Percentiles rank a stretch among this genome's conserved stretches.
Conservation (phyloP, 495 filamentous ascomycete species). For the Cercophora samala region DNA sequence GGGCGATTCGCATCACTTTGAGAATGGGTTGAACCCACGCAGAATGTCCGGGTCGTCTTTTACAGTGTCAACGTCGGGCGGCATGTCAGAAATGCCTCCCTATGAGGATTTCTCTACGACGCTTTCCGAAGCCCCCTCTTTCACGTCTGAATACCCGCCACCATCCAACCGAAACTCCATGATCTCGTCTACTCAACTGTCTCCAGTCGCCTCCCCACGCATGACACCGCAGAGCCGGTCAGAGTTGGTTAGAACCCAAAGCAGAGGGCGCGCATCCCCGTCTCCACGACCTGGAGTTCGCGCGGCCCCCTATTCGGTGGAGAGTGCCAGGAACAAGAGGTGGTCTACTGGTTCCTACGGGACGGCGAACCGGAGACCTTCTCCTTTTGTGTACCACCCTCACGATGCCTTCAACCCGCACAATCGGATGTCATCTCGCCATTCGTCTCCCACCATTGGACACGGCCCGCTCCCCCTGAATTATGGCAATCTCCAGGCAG, state of each 20-base stretch:
- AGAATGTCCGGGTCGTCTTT: slow-evolving; percentile 59
- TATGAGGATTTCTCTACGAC: slow-evolving; percentile 59
- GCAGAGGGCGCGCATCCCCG: slow-evolving; percentile 61
- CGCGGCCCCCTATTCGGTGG: slow-evolving; percentile 61
- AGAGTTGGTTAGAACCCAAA: slow-evolving; percentile 56
- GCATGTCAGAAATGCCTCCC: slow-evolving; percentile 55
- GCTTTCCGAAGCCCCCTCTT: slow-evolving; percentile 54
- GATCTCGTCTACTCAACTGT: slow-evolving; percentile 57
- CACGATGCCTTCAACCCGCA: slow-evolving; percentile 49
- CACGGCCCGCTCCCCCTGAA: slow-evolving; percentile 52
- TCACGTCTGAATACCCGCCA: slow-evolving; percentile 55
- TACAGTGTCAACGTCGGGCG: slow-evolving; percentile 55
- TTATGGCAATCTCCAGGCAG: slow-evolving; percentile 51
- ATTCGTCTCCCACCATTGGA: slow-evolving; percentile 54
- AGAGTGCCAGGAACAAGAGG: slow-evolving; percentile 59
- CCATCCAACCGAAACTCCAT: slow-evolving; percentile 55
- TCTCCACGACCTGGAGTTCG: slow-evolving; percentile 62
- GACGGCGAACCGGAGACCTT: slow-evolving; percentile 50
- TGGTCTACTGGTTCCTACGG: slow-evolving; percentile 69
- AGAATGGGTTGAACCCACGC: slow-evolving; percentile 42
- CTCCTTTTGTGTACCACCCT: slow-evolving; percentile 54
- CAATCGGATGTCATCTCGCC: slow-evolving; percentile 45
- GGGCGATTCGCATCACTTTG: slow-evolving; percentile 40
- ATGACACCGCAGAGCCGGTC: slow-evolving; percentile 56
- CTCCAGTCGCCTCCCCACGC: slow-evolving; percentile 57